Base-by-base conservation (phyloP, 192 early-diverging fungal genomes). In the Paraglomus occultum region DNA sequence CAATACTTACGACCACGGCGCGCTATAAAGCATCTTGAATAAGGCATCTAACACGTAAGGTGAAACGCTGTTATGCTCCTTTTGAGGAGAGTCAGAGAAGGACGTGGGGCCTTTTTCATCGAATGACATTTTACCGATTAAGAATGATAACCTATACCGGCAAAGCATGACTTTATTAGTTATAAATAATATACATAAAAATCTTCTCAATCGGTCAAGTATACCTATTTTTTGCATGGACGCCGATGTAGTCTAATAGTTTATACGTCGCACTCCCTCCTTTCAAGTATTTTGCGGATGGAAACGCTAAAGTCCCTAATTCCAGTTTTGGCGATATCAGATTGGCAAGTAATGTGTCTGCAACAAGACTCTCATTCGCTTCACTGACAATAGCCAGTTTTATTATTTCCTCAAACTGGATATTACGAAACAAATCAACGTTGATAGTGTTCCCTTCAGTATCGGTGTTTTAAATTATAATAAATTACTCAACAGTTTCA, bases 61-160 rank as follows among this genome's bases (percentile, higher is more conserved):
- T 23, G 91, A 89, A 39, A 88, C 85, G 51, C 90, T 91, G 2
- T 76, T 83, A 48, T 85, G 87, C 67, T 85, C 81, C 18, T 76
- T 67, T 40, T 70, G 42, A 8, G 38, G 39, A 12, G 42, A 39
- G 6, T 57, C 49, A 14, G 1, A 39, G 6, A 14, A 20, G 12
- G n/a, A 53, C 64, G 82, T 78, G 43, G 88, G 85, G 38, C 83
- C 84, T 40, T 71, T 73, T 62, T 83, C 84, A 61, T 87, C 88
- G 60, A 91, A 76, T 85, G 87, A 87, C 85, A 87, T 87, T 68
- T 88, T 89, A 74, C 88, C 86, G 50, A 92, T 84, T 31, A 90
- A 72, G 70, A 88, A 82, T 49, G 86, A 60, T 43, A 91, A 71
- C 51, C 83, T 80, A 39, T 49, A 50, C 31, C 31, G 3, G 31